These are phyloP conservation scores for Zymoseptoria brevis DNA, from an alignment of 2,329 filamentous ascomycete genomes.

Conservation along the genomic window DNA sequence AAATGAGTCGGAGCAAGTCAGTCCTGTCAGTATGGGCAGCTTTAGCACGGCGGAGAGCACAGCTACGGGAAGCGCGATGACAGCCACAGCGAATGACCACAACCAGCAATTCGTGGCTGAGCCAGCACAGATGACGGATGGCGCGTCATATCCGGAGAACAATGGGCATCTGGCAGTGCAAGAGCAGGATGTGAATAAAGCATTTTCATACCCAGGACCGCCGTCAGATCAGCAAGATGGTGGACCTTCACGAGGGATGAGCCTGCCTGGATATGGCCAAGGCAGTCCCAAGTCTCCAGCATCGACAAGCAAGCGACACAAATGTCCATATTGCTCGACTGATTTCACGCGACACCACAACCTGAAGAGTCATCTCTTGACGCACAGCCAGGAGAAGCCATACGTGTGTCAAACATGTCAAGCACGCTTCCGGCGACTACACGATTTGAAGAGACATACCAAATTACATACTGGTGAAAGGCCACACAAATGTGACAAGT, in stretches of 20 bases:
- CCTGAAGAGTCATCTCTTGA: slow-evolving; percentile 91
- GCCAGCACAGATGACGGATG: slow-evolving; percentile 30
- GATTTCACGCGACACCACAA: slow-evolving; percentile 98
- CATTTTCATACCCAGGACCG: slow-evolving; percentile 59
- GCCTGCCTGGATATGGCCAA: slow-evolving; percentile 48
- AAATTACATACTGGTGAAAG: slow-evolving; percentile 96
- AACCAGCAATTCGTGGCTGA: slow-evolving; percentile 30
- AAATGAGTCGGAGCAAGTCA: slow-evolving; percentile 42
- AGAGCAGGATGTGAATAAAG: slow-evolving; percentile 40
- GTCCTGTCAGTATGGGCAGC: slow-evolving; percentile 46
- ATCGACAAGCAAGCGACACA: slow-evolving; percentile 73
- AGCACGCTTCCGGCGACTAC: slow-evolving; percentile 82
- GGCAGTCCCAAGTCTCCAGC: slow-evolving; percentile 55
- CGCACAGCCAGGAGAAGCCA: slow-evolving; percentile 96
- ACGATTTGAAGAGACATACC: slow-evolving; percentile 91
- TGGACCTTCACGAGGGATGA: slow-evolving; percentile 50
- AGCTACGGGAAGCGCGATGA: slow-evolving; percentile 31
- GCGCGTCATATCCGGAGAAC: slow-evolving; percentile 26
- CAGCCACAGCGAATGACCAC: slow-evolving; percentile 46
- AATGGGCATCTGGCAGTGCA: slow-evolving; percentile 18
- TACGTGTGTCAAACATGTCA: slow-evolving; percentile 91
- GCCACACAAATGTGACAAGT: slow-evolving; percentile 90
- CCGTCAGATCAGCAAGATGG: slow-evolving; percentile 45
- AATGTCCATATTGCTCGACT: slow-evolving; percentile 91
- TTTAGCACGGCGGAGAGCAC: slow-evolving; percentile 46